Percentiles rank a stretch among this genome's conserved stretches.
Conservation (phyloP, 495 filamentous ascomycete species). For the Neurospora sp. region DNA sequence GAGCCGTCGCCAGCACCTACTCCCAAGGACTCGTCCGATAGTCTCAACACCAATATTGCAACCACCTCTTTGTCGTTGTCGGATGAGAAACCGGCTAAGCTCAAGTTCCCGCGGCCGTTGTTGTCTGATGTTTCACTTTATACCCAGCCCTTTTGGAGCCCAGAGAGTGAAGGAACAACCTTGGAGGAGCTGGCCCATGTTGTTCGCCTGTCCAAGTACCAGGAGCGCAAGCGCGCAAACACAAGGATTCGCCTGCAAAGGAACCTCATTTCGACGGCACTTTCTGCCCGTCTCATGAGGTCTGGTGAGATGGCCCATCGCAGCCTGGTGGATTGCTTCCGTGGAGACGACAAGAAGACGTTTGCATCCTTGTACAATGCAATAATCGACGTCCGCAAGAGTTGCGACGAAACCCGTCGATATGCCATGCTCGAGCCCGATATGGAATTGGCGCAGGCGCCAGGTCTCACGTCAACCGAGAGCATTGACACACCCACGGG, state of each 20-base stretch:
- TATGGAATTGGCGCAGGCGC: slow-evolving; percentile 42
- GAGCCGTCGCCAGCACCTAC: slow-evolving; percentile 16
- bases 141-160: slow-evolving; percentile 36
- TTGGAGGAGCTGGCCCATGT: slow-evolving; percentile 63
- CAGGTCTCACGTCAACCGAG: slow-evolving; percentile 35
- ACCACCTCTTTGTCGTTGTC: slow-evolving; percentile 8
- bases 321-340: slow-evolving; percentile 79
- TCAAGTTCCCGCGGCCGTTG: slow-evolving; percentile 31
- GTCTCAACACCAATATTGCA: slow-evolving; percentile 6
- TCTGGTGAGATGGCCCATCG: slow-evolving; percentile 69
- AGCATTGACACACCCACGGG: slow-evolving; percentile 31
- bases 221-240: slow-evolving; percentile 60
- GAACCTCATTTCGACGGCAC: slow-evolving; percentile 60
- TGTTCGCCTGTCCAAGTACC: slow-evolving; percentile 60
- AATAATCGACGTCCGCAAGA: slow-evolving; percentile 77
- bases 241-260: slow-evolving; percentile 57
- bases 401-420: slow-evolving; percentile 61
- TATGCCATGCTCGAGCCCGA: slow-evolving; percentile 62
- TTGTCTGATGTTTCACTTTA: slow-evolving; percentile 43
- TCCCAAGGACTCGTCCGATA: slow-evolving; percentile 17
- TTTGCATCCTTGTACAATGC: slow-evolving; percentile 84
- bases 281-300: slow-evolving; percentile 70
- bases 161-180: slow-evolving; percentile 45
- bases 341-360: slow-evolving; percentile 77
- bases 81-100: slow-evolving; percentile 18